Conservation (phyloP, 1,284 basidiomycete genomes). For the Xerocomus nothofagi region DNA sequence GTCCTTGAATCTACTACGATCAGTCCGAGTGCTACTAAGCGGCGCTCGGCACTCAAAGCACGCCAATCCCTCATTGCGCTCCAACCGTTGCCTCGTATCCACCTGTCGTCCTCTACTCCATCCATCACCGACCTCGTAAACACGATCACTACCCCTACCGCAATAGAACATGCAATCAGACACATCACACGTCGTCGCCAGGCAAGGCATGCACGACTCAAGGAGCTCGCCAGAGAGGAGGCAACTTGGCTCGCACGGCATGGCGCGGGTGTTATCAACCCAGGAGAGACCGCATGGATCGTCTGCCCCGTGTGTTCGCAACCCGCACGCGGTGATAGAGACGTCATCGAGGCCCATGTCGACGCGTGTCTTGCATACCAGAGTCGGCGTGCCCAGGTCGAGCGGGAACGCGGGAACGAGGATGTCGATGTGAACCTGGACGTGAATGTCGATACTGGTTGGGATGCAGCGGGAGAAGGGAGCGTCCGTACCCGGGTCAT, state of each 20-base stretch:
- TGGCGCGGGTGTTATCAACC: slow-evolving; percentile 18
- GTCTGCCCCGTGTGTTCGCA: slow-evolving; percentile 67
- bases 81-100: slow-evolving; percentile 24
- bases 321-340: slow-evolving; percentile 59
- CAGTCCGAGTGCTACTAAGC: slow-evolving; percentile 44
- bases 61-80: slow-evolving; percentile 50
- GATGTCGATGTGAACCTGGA: slow-evolving; percentile 32
- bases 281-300: slow-evolving; percentile 40
- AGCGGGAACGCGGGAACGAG: slow-evolving; percentile 34
- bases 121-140: slow-evolving; percentile 2
- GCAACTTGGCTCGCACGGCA: slow-evolving; percentile 29
- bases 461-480: slow-evolving; percentile 24
- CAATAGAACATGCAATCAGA: slow-evolving; percentile 54
- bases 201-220: slow-evolving; percentile 58
- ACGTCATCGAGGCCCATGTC: slow-evolving; percentile 73
- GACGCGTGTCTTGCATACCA: slow-evolving; percentile 70
- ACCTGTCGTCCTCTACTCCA: slow-evolving; percentile 1
- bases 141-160: slow-evolving; percentile 38
- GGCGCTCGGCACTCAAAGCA: slow-evolving; percentile 65
- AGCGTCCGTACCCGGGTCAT: slow-evolving; percentile 34
- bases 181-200: slow-evolving; percentile 63
- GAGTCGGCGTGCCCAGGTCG: slow-evolving; percentile 44
- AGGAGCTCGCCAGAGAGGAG: slow-evolving; percentile 63
- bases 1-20: not conserved
- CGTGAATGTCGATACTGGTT: slow-evolving; percentile 39